Evolutionary conservation across 306 rosid genomes (phyloP).

Genomic region (Cicer bijugum): DNA sequence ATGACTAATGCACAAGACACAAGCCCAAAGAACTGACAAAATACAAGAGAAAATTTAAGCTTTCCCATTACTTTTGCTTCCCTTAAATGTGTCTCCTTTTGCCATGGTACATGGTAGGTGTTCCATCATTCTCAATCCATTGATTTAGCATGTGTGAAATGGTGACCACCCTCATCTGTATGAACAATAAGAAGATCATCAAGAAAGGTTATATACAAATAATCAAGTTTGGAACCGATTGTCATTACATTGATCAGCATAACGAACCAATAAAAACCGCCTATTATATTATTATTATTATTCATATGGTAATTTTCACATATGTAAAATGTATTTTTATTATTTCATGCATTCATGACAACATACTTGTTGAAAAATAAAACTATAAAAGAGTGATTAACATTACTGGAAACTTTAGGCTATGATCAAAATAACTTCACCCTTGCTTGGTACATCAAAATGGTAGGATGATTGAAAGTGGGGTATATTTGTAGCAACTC

Average conservation of each 20-base stretch:
- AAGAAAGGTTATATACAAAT: slow-evolving; percentile 14
- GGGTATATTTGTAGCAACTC: slow-evolving; percentile 7
- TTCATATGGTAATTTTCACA: background rate
- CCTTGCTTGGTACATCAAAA: slow-evolving; percentile 8
- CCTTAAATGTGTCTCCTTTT: slow-evolving; percentile 17
- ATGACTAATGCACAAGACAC: slow-evolving; percentile 43
- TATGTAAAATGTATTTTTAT: background rate
- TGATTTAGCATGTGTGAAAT: slow-evolving; percentile 56
- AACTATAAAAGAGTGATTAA: background rate
- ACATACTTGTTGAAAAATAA: background rate
- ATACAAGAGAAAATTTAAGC: slow-evolving; percentile 47
- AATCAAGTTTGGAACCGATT: background rate
- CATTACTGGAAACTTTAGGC: slow-evolving; percentile 6
- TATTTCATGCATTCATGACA: slow-evolving; percentile 13
- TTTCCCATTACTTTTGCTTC: slow-evolving; percentile 23
- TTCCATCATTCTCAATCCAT: slow-evolving; percentile 56
- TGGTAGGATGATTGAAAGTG: background rate
- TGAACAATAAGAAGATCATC: slow-evolving; percentile 43
- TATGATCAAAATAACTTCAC: slow-evolving; percentile 4
- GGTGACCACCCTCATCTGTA: slow-evolving; percentile 67
- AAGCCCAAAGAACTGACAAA: slow-evolving; percentile 51
- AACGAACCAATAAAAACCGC: background rate
- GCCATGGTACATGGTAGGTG: slow-evolving; percentile 11
- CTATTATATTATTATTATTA: background rate
- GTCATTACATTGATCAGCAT: background rate